Base-by-base conservation (phyloP, 176 grass and related monocot species). In the Miscanthus lutarioriparius region DNA sequence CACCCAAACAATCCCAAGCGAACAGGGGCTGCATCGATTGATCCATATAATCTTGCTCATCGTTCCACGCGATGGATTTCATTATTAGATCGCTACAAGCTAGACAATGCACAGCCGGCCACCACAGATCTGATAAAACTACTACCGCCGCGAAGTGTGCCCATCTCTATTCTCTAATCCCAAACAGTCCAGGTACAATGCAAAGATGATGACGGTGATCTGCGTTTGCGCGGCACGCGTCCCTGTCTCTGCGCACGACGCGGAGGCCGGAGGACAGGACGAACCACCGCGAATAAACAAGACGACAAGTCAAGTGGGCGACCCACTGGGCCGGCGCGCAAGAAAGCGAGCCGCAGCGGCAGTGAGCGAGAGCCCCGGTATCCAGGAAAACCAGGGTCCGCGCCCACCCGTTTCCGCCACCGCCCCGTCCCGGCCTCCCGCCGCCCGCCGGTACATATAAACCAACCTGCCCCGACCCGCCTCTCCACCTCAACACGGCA, bases 381-480 rank as follows among this genome's bases (percentile, higher is more conserved):
- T 77, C 11, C 73, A 26, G 70, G 69, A 37, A 81, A 87, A 76
- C 73, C 73, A 77, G 23, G 13, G 48, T 10, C 80, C 38, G 22
- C 20, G 30, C 39, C 26, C 71, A 19, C 49, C 47, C 8, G 51
- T 32, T 78, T 82, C 54, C 16, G 16, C 68, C 47, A 0, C 20
- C n/a, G 3, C 0, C 9, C 28, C 23, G n/a, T n/a, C n/a, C n/a
- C 61, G 2, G 3, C 10, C 51, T 15, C 25, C 38, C 14, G 8
- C 70, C 0, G 2, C 0, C 49, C 54, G 20, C 54, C 54, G 2
- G 58, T 5, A 10, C 38, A 80, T 75, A 81, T 76, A 19, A 67
- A 58, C 72, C 3, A 12, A 0, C 15, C 9, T 5, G 15, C 62
- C 35, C 62, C 26, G 0, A 23, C 70, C 67, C 16, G 0, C 16